Percentiles rank a stretch among this genome's conserved stretches.
phyloP scores from a whole-genome alignment of 2,329 filamentous ascomycete genomes.

The Macrophomina tecta region DNA sequence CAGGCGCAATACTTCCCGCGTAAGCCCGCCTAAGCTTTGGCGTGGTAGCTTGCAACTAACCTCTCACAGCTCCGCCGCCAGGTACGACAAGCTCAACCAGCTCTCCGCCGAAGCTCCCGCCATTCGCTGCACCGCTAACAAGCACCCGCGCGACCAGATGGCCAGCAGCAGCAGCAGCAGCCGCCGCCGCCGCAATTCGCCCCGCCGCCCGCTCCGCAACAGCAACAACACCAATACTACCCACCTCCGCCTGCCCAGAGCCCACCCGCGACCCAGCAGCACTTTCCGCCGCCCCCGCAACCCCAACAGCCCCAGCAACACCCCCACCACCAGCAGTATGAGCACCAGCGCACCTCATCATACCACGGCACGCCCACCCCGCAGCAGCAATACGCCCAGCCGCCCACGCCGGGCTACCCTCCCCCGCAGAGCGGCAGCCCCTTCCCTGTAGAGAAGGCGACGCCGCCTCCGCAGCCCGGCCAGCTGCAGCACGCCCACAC shows the following conservation, averaged over 20 bases:
- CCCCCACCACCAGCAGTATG: slow-evolving; percentile 17
- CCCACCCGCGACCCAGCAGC: slow-evolving; percentile 40
- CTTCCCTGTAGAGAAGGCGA: slow-evolving; percentile 26
- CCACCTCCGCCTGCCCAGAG: slow-evolving; percentile 36
- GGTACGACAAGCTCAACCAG: slow-evolving; percentile 32
- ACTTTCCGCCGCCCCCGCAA: slow-evolving; percentile 45
- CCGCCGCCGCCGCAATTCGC: slow-evolving; percentile 30
- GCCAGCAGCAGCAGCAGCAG: background rate
- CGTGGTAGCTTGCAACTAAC: background rate
- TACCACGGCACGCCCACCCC: slow-evolving; percentile 35
- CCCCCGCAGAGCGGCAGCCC: slow-evolving; percentile 8
- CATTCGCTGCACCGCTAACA: background rate
- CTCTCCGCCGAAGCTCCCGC: slow-evolving; percentile 10
- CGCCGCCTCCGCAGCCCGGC: slow-evolving; percentile 10
- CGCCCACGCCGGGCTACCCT: slow-evolving; percentile 41
- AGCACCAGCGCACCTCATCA: slow-evolving; percentile 43
- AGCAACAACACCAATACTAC: slow-evolving; percentile 30
- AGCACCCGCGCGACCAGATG: slow-evolving; percentile 5
- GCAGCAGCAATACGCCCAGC: slow-evolving; percentile 41
- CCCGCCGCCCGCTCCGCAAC: slow-evolving; percentile 33
- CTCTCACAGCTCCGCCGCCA: slow-evolving; percentile 27
- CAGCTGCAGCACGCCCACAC: slow-evolving; percentile 28
- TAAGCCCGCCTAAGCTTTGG: slow-evolving; percentile 24
- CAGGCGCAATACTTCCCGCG: slow-evolving; percentile 45
- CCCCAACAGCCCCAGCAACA: slow-evolving; percentile 42